These are phyloP conservation scores for Epichloe sp. DNA, from an alignment of 2,329 filamentous ascomycete genomes.

Conservation along the genomic window DNA sequence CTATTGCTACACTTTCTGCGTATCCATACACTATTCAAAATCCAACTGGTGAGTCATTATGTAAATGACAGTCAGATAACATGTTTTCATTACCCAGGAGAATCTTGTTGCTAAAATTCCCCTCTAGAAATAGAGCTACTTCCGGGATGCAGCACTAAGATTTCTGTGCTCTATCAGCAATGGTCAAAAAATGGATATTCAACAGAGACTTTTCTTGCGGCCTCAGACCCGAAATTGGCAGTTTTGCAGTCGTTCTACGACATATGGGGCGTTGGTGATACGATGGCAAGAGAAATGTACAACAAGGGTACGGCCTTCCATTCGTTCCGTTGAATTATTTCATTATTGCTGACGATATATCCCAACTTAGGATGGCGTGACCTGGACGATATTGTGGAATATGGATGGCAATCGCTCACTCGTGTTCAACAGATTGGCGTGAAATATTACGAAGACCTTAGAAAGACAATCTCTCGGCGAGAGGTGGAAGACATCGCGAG, in stretches of 20 bases:
- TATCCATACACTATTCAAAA: constrained; percentile 48
- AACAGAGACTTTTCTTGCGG: constrained; percentile 48
- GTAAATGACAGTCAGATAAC: not conserved
- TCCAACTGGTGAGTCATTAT: constrained; percentile 24
- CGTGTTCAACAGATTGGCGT: constrained; percentile 86
- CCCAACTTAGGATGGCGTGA: constrained; percentile 54
- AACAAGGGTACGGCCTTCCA: constrained; percentile 32
- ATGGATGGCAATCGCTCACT: constrained; percentile 61
- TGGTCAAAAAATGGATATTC: constrained; percentile 51
- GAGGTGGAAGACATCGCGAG: constrained; percentile 61
- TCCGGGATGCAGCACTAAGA: constrained; percentile 71
- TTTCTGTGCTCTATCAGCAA: constrained; percentile 64
- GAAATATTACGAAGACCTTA: constrained; percentile 85
- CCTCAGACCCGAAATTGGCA: constrained; percentile 49
- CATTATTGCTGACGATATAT: not conserved
- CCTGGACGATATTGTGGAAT: constrained; percentile 73
- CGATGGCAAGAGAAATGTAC: constrained; percentile 72
- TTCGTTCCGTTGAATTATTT: not conserved
- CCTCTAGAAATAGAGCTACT: constrained; percentile 39
- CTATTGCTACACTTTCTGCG: constrained; percentile 70
- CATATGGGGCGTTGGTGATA: constrained; percentile 85
- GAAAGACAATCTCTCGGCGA: constrained; percentile 51
- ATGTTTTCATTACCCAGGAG: not conserved
- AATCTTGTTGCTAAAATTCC: not conserved
- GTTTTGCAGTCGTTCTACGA: constrained; percentile 60